A percentile compares a stretch with the other conserved stretches of the same genome.
Conservation (phyloP, 2,329 filamentous ascomycete genomes). For the Talaromyces sp. region DNA sequence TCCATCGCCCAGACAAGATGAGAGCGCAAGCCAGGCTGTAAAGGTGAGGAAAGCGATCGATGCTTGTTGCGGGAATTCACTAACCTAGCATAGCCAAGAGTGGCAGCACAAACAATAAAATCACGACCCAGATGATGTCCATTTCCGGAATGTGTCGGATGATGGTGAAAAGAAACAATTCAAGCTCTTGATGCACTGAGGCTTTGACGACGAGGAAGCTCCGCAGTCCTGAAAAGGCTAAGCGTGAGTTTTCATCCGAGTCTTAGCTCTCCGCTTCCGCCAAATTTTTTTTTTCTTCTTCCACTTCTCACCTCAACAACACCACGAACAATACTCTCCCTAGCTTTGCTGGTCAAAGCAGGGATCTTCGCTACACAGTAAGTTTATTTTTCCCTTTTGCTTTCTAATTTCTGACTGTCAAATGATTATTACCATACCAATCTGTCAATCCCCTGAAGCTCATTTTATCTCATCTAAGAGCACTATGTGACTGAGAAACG, state of each 20-base stretch:
- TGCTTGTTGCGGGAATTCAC: constrained; percentile 11
- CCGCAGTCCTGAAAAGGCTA: neutral
- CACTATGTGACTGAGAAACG: constrained; percentile 43
- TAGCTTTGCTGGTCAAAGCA: constrained; percentile 19
- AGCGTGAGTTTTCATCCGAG: neutral
- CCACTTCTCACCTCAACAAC: neutral
- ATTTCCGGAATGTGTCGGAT: constrained; percentile 21
- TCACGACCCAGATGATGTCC: constrained; percentile 35
- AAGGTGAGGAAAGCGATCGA: constrained; percentile 24
- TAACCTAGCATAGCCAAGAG: constrained; percentile 36
- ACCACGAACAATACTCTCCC: constrained; percentile 8
- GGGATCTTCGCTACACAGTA: neutral
- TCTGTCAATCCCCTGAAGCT: constrained; percentile 82
- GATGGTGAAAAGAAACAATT: neutral
- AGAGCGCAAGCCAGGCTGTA: constrained; percentile 50
- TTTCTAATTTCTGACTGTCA: constrained; percentile 23
- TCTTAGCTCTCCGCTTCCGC: constrained; percentile 11
- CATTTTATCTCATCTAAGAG: constrained; percentile 38
- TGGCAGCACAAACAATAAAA: constrained; percentile 38
- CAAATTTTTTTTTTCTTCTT: constrained; percentile 15
- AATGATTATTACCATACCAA: constrained; percentile 66
- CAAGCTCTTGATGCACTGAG: neutral
- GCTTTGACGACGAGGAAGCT: neutral
- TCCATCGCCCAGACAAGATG: constrained; percentile 53
- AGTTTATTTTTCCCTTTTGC: neutral